Percentiles rank a stretch among this genome's conserved stretches.
Conservation (phyloP, 345 rosid species). For the Syzygium jambos region DNA sequence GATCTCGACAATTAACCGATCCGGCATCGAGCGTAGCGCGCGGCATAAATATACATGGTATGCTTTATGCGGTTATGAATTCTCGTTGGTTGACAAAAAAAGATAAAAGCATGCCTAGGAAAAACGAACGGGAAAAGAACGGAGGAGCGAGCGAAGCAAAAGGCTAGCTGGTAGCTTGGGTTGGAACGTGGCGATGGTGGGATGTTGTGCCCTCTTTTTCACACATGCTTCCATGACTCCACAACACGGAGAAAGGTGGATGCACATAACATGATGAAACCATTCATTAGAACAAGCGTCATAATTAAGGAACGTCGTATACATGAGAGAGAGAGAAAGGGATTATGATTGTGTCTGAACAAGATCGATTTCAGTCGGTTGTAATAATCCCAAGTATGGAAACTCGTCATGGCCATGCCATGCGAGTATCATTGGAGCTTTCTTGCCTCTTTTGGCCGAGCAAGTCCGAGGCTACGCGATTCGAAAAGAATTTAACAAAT, state of each 20-base stretch:
- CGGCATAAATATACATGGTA: accelerated
- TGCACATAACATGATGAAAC: background rate
- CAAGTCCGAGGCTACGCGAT: background rate
- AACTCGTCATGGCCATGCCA: background rate
- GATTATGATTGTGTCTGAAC: background rate
- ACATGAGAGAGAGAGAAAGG: background rate
- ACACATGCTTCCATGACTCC: background rate
- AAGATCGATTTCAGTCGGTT: background rate
- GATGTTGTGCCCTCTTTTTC: background rate
- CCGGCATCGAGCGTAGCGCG: background rate
- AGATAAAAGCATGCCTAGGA: background rate
- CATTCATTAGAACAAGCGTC: background rate
- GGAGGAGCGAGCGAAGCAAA: background rate
- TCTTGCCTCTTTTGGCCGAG: background rate
- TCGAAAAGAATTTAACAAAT: background rate
- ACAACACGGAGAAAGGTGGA: background rate
- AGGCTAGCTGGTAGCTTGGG: background rate
- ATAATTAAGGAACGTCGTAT: background rate
- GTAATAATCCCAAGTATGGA: background rate
- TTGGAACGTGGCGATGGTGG: background rate
- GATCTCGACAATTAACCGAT: background rate
- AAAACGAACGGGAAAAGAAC: background rate
- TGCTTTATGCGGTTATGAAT: background rate
- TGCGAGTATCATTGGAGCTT: background rate
- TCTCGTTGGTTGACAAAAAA: background rate